These are phyloP conservation scores for Penicillium griseofulvum DNA, from an alignment of 2,329 filamentous ascomycete genomes.

Conservation along the genomic window DNA sequence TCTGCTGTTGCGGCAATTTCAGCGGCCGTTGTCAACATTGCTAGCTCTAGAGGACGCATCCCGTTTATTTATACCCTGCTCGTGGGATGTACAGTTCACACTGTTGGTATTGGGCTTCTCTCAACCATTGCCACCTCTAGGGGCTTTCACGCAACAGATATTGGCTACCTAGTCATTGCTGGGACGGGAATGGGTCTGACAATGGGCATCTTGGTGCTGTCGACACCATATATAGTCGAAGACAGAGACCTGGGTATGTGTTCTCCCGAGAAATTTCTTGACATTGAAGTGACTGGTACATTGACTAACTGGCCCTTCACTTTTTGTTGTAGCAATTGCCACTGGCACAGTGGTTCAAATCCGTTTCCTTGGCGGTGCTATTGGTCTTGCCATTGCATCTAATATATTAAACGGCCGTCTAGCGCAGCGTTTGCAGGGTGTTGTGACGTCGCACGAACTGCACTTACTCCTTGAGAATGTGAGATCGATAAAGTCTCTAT, in stretches of 20 bases:
- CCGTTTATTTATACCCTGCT: constrained; percentile 30
- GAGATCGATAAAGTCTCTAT: constrained; percentile 10
- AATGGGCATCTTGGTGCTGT: constrained; percentile 23
- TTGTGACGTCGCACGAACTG: constrained; percentile 18
- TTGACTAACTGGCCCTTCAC: neutral
- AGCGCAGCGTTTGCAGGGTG: constrained; percentile 12
- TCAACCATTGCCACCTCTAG: constrained; percentile 19
- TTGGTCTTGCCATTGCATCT: constrained; percentile 27
- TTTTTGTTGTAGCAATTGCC: constrained; percentile 20
- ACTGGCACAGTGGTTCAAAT: constrained; percentile 26
- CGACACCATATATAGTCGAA: constrained; percentile 27
- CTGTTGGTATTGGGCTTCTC: constrained; percentile 26
- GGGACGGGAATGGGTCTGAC: constrained; percentile 25
- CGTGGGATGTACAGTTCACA: constrained; percentile 25
- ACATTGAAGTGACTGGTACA: neutral
- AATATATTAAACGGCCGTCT: constrained; percentile 27
- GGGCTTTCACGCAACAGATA: constrained; percentile 22
- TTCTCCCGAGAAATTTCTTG: neutral
- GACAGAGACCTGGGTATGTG: constrained; percentile 26
- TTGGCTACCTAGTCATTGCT: constrained; percentile 22
- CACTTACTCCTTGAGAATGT: constrained; percentile 23
- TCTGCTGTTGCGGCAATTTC: constrained; percentile 25
- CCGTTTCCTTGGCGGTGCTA: constrained; percentile 28
- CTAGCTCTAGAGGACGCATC: constrained; percentile 22
- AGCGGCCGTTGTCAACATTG: constrained; percentile 21